Percentiles rank a stretch among this genome's conserved stretches.
phyloP scores from a whole-genome alignment of 768 basidiomycete genomes.

The Suillus occidentalis region DNA sequence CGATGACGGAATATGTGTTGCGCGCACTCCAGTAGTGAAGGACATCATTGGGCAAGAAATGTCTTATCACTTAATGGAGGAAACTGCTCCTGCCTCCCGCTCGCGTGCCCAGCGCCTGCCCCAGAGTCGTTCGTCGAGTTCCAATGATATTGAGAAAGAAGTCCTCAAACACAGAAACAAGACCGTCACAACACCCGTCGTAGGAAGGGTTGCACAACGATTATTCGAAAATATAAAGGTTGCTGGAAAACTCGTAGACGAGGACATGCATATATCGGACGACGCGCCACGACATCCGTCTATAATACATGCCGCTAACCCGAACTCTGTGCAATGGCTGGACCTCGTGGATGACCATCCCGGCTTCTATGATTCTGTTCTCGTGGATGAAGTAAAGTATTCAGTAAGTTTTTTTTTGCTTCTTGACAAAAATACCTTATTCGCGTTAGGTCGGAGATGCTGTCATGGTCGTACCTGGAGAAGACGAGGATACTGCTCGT shows the following conservation, averaged over 20 bases:
- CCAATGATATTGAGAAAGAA: constrained; percentile 25
- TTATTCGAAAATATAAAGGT: constrained; percentile 48
- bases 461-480: constrained; percentile 62
- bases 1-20: constrained; percentile 31
- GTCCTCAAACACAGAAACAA: constrained; percentile 37
- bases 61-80: constrained; percentile 24
- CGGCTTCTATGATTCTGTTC: constrained; percentile 44
- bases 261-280: constrained; percentile 28
- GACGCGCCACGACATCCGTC: constrained; percentile 10
- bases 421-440: constrained; percentile 13
- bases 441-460: constrained; percentile 55
- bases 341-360: constrained; percentile 20
- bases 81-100: constrained; percentile 13
- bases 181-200: constrained; percentile 46
- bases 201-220: constrained; percentile 45
- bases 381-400: constrained; percentile 60
- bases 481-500: constrained; percentile 43
- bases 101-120: constrained; percentile 16
- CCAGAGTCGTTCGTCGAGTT: constrained; percentile 13
- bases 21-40: constrained; percentile 43
- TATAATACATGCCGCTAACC: constrained; percentile 31
- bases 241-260: constrained; percentile 29
- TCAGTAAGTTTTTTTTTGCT: constrained; percentile 36
- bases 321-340: constrained; percentile 36
- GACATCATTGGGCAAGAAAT: constrained; percentile 28